phyloP scores from a whole-genome alignment of 2,329 filamentous ascomycete genomes.

The Curvularia spicifera region DNA sequence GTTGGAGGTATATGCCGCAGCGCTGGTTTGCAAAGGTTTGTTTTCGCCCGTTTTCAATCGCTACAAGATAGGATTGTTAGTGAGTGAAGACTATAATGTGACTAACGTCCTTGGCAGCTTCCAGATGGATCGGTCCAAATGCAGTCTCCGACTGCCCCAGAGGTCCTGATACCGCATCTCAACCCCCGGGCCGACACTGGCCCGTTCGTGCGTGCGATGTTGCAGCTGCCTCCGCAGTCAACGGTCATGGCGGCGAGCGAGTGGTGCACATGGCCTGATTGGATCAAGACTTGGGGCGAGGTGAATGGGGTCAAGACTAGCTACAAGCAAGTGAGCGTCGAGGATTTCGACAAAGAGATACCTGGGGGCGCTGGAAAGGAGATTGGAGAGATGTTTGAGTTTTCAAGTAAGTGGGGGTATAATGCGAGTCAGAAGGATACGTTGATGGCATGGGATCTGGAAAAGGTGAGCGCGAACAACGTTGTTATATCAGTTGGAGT shows the following conservation, averaged over 20 bases:
- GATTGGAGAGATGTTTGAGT: slow-evolving; percentile 1
- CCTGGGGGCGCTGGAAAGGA: background rate
- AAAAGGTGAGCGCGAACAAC: background rate
- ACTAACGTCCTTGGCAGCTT: background rate
- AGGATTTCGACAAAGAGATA: slow-evolving; percentile 21
- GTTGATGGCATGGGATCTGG: background rate
- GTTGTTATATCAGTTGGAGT: background rate
- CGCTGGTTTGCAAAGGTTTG: background rate
- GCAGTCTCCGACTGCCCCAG: background rate
- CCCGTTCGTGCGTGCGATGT: background rate
- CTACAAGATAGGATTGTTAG: background rate
- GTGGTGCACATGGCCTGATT: slow-evolving; percentile 30
- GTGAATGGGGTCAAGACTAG: slow-evolving; percentile 25
- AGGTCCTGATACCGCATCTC: background rate
- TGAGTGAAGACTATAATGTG: background rate
- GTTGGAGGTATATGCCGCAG: background rate
- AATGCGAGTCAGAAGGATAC: background rate
- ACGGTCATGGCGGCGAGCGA: slow-evolving; percentile 34
- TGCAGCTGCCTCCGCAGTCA: slow-evolving; percentile 8
- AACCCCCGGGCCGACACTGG: background rate
- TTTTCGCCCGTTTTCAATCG: background rate
- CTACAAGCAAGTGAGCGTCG: slow-evolving; percentile 24
- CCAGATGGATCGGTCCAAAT: background rate
- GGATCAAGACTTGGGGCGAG: slow-evolving; percentile 31
- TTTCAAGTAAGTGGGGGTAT: background rate